Conservation (phyloP, 179 eudicot species). For the Silene coronaria region DNA sequence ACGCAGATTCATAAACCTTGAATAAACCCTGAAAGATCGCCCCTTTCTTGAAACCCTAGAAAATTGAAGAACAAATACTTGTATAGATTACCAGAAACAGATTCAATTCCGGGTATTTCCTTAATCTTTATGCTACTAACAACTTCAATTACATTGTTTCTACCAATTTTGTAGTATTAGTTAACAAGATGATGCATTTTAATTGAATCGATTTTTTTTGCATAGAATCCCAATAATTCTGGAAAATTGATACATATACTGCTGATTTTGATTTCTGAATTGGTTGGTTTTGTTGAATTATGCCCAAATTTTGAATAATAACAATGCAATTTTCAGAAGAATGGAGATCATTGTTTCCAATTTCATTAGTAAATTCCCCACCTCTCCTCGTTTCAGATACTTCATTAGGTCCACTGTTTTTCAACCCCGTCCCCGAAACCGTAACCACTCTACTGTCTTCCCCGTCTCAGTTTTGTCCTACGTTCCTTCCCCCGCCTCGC, state of each 20-base stretch:
- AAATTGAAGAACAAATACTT: no score
- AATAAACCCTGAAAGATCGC: no score
- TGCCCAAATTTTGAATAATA: neutral
- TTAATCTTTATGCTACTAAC: no score
- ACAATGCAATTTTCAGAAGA: constrained; percentile 50
- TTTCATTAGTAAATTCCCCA: constrained; percentile 36
- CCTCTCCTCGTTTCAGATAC: constrained; percentile 42
- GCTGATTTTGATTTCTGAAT: neutral
- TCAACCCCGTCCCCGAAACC: constrained; percentile 26
- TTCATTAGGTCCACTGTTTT: constrained; percentile 25
- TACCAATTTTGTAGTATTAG: no score
- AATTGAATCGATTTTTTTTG: no score
- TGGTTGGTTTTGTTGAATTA: neutral
- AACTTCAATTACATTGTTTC: no score
- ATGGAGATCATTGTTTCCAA: constrained; percentile 53
- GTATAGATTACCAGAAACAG: no score
- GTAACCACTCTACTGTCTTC: constrained; percentile 18
- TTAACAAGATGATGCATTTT: no score
- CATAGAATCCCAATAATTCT: no score
- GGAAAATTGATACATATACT: neutral
- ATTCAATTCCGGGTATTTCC: no score
- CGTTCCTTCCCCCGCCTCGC: constrained; percentile 24
- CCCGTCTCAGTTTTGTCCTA: constrained; percentile 16
- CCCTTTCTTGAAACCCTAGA: no score
- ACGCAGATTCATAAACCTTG: no score